Evolutionary conservation across 2,329 filamentous ascomycete species (phyloP), one percentile per base, ranked within the genome.

Genomic region (Talaromyces sp.): DNA sequence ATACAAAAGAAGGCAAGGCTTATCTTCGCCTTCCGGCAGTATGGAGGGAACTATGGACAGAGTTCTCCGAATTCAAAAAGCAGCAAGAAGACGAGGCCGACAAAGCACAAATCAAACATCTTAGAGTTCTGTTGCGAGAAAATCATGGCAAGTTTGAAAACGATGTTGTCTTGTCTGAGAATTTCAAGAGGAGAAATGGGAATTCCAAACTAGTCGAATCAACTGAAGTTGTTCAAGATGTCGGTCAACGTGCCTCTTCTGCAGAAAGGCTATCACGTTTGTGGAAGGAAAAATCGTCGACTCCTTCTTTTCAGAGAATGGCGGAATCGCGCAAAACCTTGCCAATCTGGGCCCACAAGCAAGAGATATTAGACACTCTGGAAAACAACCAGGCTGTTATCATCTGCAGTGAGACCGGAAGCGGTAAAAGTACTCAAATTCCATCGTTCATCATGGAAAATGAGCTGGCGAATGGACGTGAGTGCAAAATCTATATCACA

Each of bases 361-460:
- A 90, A 12, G 83, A 91, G 55, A 91, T 97, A 8, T 78, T 97
- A 12, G 81, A 85, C 27, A 85, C 90, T 1, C 87, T 99, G 31
- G 88, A 91, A 53, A 81, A 84, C 24, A 84, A 96, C 65, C 92
- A 94, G 69, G 89, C 96, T 10, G 87, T 94, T 10, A 97, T 99
- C 62, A 85, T 99, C 31, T 97, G 93, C 71, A 94, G 94, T 71
- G 94, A 99, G 76, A 99, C 94, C 2, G 94, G 94, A 66, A 97
- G 88, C 72, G 94, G 94, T 65, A 99, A 99, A 79, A 97, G 92
- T 74, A 99, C 94, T 0, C 94, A 99, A 69, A 89, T 97, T n/a
- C 94, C 94, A 5, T 88, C 92, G 0, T 97, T 95, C 70, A 85
- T 99, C 58, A 80, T 99, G 8, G 94, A 99, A 73, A 86, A 96